phyloP scores from a whole-genome alignment of 2,329 filamentous ascomycete genomes.

The Helotiales sp. region DNA sequence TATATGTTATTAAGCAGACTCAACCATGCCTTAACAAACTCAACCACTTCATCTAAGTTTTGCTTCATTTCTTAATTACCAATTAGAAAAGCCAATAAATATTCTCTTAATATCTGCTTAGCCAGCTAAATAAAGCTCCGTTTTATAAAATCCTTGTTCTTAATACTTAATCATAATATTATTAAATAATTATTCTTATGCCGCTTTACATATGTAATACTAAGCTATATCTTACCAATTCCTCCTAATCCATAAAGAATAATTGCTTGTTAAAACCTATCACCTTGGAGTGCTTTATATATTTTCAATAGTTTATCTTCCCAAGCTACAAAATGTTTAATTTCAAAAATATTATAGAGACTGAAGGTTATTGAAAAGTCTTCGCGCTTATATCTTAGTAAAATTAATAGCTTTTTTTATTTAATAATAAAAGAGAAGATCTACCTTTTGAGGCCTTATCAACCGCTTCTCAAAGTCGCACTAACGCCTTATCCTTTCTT shows the following conservation, averaged over 20 bases:
- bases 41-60: slow-evolving; percentile 4
- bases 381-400: slow-evolving; percentile 19
- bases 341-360: slow-evolving; percentile 37
- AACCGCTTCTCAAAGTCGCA: slow-evolving; percentile 46
- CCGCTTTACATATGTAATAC: too few relatives aligned
- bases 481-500: slow-evolving; percentile 42
- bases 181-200: too few relatives aligned
- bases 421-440: background rate
- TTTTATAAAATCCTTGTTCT: too few relatives aligned
- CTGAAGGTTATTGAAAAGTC: slow-evolving; percentile 42
- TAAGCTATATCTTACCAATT: background rate
- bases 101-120: too few relatives aligned
- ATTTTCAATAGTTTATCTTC: slow-evolving; percentile 42
- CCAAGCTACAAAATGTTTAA: slow-evolving; percentile 43
- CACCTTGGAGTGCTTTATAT: too few relatives aligned
- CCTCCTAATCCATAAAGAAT: too few relatives aligned
- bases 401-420: slow-evolving; percentile 14
- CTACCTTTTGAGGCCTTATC: slow-evolving; percentile 18
- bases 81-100: too few relatives aligned
- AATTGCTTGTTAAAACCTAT: too few relatives aligned
- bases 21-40: too few relatives aligned
- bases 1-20: slow-evolving; percentile 13
- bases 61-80: background rate
- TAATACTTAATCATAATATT: too few relatives aligned
- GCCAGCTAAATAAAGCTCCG: too few relatives aligned